phyloP scores from a whole-genome alignment of 1,284 basidiomycete species.

The Phylloporus sp. region DNA sequence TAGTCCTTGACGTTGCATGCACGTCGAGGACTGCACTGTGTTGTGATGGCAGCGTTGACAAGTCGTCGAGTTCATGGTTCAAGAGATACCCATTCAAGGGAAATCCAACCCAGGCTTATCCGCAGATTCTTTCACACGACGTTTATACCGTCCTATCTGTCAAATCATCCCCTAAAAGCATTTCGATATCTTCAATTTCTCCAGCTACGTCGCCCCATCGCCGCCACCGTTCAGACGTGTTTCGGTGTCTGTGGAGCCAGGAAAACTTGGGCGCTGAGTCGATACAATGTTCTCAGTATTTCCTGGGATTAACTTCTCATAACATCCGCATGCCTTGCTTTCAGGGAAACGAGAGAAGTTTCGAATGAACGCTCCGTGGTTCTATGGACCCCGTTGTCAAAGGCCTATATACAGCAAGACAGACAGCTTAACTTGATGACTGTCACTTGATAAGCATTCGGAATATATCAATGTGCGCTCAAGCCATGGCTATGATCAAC shows the following conservation, averaged over 20 bases:
- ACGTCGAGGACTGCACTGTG: no score
- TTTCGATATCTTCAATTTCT: no score
- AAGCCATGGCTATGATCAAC: background rate
- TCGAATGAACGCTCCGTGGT: background rate
- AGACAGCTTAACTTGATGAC: background rate
- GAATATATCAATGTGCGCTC: background rate
- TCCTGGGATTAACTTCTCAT: no score
- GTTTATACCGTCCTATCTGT: background rate
- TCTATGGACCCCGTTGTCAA: no score
- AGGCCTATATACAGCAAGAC: no score
- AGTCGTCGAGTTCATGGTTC: background rate
- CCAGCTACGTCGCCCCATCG: background rate
- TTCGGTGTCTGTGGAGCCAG: background rate
- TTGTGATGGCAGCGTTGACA: background rate
- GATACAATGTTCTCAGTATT: no score
- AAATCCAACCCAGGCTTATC: no score
- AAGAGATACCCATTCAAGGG: background rate
- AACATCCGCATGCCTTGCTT: no score
- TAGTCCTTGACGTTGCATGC: background rate
- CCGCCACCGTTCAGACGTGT: background rate
- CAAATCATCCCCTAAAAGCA: background rate
- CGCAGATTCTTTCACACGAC: background rate
- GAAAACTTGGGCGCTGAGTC: no score
- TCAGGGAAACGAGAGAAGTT: background rate
- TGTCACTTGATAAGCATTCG: background rate